Base-by-base conservation (phyloP, 2,329 filamentous ascomycete species). In the Fusarium gaditjirri region DNA sequence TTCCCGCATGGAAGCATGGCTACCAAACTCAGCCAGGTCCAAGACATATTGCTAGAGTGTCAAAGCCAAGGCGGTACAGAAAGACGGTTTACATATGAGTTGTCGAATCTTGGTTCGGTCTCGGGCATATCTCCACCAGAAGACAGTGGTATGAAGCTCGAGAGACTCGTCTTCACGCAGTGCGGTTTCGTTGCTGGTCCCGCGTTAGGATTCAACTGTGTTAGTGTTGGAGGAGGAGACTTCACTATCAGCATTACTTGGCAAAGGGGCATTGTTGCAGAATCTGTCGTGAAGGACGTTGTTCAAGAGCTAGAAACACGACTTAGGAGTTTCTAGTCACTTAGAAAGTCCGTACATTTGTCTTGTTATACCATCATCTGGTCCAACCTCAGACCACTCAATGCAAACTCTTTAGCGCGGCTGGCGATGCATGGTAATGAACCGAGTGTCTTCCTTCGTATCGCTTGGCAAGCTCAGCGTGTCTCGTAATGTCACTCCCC, bases 181-280 rank as follows among this genome's bases (percentile, higher is more conserved):
- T 71, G 62, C 6, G 62, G 64, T 1, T 53, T 70, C 25, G 49
- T 55, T 9, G 52, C 47, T 25, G 70, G 70, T 4, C 71, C 62
- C 1, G 71, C 67, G 5, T 16, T 72, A 3, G 47, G 39, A 0
- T 70, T 73, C 33, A 72, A 67, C n/a, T 70, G 59, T 14, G 70
- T 47, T 4, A 73, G 71, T 5, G 25, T 41, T 2, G 38, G 39
- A 11, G 62, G 57, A n/a, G 70, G 66, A 0, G 23, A 49, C 4
- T 29, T 73, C 3, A 49, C 57, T 0, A 46, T 73, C 3, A 38
- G 59, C 6, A 43, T 73, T 3, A 65, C 70, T 4, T 73, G 70
- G 70, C 44, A 72, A 19, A 14, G 27, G 0, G 71, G 59, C 0
- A n/a, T 65, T 10, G 33, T 73, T 16, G 49, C 27, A 2, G 62